Conservation (phyloP, 2,329 filamentous ascomycete species). For the Cercospora zeina region DNA sequence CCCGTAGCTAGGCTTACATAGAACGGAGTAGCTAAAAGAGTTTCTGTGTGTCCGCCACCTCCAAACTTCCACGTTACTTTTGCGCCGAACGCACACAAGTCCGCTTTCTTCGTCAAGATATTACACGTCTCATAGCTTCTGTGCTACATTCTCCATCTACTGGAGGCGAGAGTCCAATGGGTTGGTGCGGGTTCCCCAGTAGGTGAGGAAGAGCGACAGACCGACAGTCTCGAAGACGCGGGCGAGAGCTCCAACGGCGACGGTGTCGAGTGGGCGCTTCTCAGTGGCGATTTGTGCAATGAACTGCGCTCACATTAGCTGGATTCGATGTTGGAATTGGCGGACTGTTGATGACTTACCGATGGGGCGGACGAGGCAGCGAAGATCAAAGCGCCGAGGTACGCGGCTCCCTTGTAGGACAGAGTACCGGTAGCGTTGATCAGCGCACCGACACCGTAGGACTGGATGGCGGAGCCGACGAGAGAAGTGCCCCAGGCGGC, state of each 20-base stretch:
- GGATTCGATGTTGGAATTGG: neutral
- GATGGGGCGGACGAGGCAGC: slow-evolving; percentile 83
- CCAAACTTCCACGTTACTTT: slow-evolving; percentile 7
- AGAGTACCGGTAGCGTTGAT: slow-evolving; percentile 89
- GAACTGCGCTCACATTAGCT: slow-evolving; percentile 59
- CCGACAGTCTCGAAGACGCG: slow-evolving; percentile 92
- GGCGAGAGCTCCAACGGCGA: slow-evolving; percentile 79
- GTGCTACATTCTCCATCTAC: slow-evolving; percentile 23
- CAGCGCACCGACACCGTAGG: slow-evolving; percentile 49
- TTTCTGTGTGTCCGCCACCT: slow-evolving; percentile 14
- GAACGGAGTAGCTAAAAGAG: slow-evolving; percentile 16
- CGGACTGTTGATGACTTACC: slow-evolving; percentile 57
- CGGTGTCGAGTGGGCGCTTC: slow-evolving; percentile 86
- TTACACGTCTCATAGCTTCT: slow-evolving; percentile 12
- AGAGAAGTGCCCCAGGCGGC: slow-evolving; percentile 89
- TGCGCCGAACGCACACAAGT: neutral
- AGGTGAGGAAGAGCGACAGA: slow-evolving; percentile 87
- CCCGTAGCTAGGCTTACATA: slow-evolving; percentile 17
- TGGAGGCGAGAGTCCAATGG: slow-evolving; percentile 87
- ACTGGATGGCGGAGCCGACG: slow-evolving; percentile 73
- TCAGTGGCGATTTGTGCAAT: slow-evolving; percentile 84
- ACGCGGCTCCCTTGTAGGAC: slow-evolving; percentile 95
- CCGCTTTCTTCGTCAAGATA: slow-evolving; percentile 1
- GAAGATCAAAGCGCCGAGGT: slow-evolving; percentile 89
- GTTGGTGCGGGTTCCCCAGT: slow-evolving; percentile 95